phyloP scores from a whole-genome alignment of 306 rosid genomes.

The Betula pendula region DNA sequence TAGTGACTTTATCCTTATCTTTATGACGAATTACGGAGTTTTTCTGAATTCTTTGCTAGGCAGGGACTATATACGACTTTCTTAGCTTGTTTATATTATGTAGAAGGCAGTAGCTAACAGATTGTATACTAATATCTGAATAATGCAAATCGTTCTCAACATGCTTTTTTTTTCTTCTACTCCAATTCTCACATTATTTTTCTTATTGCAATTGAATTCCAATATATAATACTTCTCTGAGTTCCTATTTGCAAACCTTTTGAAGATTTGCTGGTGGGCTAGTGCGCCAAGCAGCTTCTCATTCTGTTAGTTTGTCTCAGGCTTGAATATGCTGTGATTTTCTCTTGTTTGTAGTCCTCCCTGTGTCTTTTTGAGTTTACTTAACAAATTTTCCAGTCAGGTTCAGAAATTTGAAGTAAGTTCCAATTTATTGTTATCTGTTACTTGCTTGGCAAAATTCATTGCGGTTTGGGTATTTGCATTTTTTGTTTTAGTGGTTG shows the following conservation, averaged over 20 bases:
- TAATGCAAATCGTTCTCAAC: not conserved
- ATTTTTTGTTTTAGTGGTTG: not conserved
- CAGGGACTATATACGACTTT: not conserved
- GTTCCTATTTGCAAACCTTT: not conserved
- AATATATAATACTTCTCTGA: not conserved
- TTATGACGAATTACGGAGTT: not conserved
- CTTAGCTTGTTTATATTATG: not conserved
- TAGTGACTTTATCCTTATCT: not conserved
- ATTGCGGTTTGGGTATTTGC: not conserved
- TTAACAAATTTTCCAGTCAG: not conserved
- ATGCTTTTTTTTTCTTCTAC: not conserved
- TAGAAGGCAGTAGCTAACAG: not conserved
- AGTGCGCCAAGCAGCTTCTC: not conserved
- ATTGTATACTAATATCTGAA: too few species aligned
- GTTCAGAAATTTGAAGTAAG: not conserved
- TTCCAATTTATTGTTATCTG: not conserved
- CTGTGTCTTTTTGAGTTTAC: not conserved
- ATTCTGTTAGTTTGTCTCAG: not conserved
- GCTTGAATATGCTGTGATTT: not conserved
- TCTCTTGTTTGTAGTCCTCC: not conserved
- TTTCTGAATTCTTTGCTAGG: not conserved
- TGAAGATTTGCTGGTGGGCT: not conserved
- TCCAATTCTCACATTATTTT: not conserved
- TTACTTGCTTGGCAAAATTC: not conserved
- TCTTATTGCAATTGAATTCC: not conserved